Evolutionary conservation across 352 stramenopile genomes (phyloP).

Genomic region (Pythium graminicola): DNA sequence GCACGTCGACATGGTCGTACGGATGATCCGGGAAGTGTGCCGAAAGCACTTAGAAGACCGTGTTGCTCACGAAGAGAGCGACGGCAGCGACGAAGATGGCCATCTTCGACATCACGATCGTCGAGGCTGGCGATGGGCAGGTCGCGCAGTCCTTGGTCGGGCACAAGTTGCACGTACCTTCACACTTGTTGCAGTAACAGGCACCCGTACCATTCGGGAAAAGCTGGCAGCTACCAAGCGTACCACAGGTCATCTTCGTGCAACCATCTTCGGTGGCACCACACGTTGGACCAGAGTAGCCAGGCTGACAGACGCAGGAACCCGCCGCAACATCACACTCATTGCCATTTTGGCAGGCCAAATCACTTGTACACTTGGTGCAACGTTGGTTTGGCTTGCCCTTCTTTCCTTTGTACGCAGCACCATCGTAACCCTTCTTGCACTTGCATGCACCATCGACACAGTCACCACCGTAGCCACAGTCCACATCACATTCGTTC

Average conservation of each 20-base stretch:
- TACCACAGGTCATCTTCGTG: conserved; percentile 25
- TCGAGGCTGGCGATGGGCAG: conserved; percentile 27
- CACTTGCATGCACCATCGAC: conserved; percentile 38
- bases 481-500: conserved; percentile 50
- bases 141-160: conserved; percentile 25
- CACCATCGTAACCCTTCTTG: conserved; percentile 39
- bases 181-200: conserved; percentile 26
- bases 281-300: conserved; percentile 38
- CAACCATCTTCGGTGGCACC: conserved; percentile 37
- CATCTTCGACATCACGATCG: conserved; percentile 23
- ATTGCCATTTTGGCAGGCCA: conserved; percentile 34
- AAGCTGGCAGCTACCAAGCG: conserved; percentile 21
- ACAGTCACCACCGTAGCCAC: conserved; percentile 38
- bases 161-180: conserved; percentile 7
- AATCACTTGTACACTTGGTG: conserved; percentile 33
- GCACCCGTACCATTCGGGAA: conserved; percentile 21
- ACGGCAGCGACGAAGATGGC: conserved; percentile 19
- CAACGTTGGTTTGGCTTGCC: conserved; percentile 38
- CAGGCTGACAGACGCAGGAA: conserved; percentile 32
- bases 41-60: conserved; percentile 17
- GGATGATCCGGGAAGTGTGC: too few relatives aligned
- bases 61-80: conserved; percentile 22
- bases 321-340: conserved; percentile 29
- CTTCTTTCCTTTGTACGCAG: conserved; percentile 39
- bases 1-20: too few relatives aligned